Percentiles rank a stretch among this genome's conserved stretches.
phyloP scores from a whole-genome alignment of 2,329 filamentous ascomycete species.

The Epichloe brachyelytri region DNA sequence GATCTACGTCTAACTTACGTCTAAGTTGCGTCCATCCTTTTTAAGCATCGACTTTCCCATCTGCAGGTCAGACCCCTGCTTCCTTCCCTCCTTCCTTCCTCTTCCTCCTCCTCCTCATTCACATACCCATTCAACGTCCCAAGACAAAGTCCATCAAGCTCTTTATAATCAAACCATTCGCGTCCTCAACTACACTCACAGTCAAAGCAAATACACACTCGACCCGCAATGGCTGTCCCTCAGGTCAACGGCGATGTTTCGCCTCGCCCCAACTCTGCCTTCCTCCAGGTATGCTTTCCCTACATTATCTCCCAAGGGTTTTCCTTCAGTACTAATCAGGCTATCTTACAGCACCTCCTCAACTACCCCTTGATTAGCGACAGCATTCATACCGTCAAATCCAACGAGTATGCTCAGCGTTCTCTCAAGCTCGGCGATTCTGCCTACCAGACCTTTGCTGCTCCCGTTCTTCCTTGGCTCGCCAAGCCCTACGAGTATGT shows the following conservation, averaged over 20 bases:
- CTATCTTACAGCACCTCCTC: constrained; percentile 55
- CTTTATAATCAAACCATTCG: background rate
- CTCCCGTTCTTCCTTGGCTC: constrained; percentile 59
- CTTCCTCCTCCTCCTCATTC: too few relatives aligned
- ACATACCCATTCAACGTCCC: background rate
- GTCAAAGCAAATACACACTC: background rate
- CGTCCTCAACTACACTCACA: background rate
- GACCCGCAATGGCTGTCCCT: constrained; percentile 21
- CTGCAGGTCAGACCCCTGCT: background rate
- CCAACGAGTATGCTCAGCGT: constrained; percentile 71
- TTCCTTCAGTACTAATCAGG: background rate
- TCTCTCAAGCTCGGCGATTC: constrained; percentile 64
- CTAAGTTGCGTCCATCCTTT: constrained; percentile 1
- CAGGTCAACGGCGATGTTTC: constrained; percentile 40
- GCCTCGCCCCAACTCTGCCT: constrained; percentile 33
- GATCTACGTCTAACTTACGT: background rate
- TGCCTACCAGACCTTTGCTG: constrained; percentile 64
- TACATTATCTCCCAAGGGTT: too few relatives aligned
- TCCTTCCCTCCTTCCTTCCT: background rate
- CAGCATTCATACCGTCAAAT: constrained; percentile 63
- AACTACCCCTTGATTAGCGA: constrained; percentile 78
- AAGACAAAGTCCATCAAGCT: background rate
- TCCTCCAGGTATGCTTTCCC: constrained; percentile 30
- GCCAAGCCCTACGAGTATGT: constrained; percentile 69
- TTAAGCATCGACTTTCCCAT: constrained; percentile 4